Base-by-base conservation (phyloP, 2,329 filamentous ascomycete species). In the Ambrosiella xylebori region DNA sequence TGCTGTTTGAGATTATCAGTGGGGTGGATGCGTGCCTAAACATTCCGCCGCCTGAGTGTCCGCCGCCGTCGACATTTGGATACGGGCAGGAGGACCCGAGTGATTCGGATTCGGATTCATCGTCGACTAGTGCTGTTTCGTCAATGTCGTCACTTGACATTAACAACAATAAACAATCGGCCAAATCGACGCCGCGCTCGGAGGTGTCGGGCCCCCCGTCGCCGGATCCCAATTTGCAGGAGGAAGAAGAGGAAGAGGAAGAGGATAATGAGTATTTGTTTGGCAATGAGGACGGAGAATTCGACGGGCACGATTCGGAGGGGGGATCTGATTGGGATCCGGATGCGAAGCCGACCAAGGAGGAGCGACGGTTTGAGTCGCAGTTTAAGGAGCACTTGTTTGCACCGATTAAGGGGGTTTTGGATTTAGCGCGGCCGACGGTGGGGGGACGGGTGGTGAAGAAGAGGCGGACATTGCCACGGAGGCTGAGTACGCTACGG, bases 321-420 rank as follows among this genome's bases (percentile, higher is more conserved):
- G 19, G 11, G 3, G 54, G 44, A 9, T 56, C 54, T 7, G 54
- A 56, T 17, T 56, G 27, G 27, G 44, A 56, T 11, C 54, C 54
- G 15, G 19, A 58, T 40, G 57, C 57, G 37, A 47, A 55, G 35
- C 15, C 13, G 11, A 36, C 37, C n/a, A 13, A 39, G 17, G 39
- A 54, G 27, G 50, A 57, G 19, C 49, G 45, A n/a, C 27, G 55
- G 37, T 57, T 47, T 56, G 45, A 37, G 35, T 37, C 44, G 27
- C 39, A 38, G 17, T 47, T 50, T 41, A 36, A 27, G n/a, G 53
- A 60, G 39, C 58, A 37, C 35, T 27, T 27, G 19, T 13, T 27
- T n/a, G 19, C 40, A 13, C 15, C 19, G 19, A 12, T 56, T 12
- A 12, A 37, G 12, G n/a, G 36, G 40, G 13, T 44, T 17, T 50